Base-by-base conservation (phyloP, 192 early-diverging fungal genomes). In the Umbelopsis sp. region DNA sequence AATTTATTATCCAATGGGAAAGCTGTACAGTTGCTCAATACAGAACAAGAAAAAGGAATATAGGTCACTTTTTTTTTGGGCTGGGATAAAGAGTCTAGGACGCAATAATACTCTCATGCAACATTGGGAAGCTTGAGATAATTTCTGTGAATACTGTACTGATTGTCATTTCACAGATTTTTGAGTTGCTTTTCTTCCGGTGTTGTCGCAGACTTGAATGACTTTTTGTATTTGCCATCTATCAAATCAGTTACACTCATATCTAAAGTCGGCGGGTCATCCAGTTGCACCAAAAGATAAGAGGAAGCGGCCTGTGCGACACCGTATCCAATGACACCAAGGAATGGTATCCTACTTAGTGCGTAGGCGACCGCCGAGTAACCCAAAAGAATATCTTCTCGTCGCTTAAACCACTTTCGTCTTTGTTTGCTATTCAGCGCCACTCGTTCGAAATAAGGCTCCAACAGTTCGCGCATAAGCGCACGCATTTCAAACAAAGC, bases 391-490 rank as follows among this genome's bases (percentile, higher is more conserved):
- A 82, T 78, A 66, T 82, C 85, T 75, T 85, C 81, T 21, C 86
- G 72, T 35, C 80, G 79, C 46, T 69, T 76, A 72, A 86, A 89
- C 88, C 88, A 89, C 55, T 81, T 74, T 21, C 78, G 78, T 64
- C 80, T 84, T 46, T 79, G 78, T 37, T 77, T 74, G 66, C 78
- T 73, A 16, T 65, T 73, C 77, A 87, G 79, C 1, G 75, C 68
- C 61, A 86, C 71, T 21, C 86, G 66, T 27, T 78, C 76, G 75
- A 89, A 89, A 74, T 87, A 89, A n/a, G 88, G 88, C 45, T 87
- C 88, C 44, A 89, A 48, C 18, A 89, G 68, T 74, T 89, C 88
- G 18, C 88, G 80, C 55, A 80, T 87, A 47, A 89, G 67, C 1
- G 80, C 70, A 35, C 86, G 74, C 71, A 82, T 83, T 23, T 78